phyloP scores from a whole-genome alignment of 371 early-diverging fungal genomes.

The Choanephora cucurbitarum region DNA sequence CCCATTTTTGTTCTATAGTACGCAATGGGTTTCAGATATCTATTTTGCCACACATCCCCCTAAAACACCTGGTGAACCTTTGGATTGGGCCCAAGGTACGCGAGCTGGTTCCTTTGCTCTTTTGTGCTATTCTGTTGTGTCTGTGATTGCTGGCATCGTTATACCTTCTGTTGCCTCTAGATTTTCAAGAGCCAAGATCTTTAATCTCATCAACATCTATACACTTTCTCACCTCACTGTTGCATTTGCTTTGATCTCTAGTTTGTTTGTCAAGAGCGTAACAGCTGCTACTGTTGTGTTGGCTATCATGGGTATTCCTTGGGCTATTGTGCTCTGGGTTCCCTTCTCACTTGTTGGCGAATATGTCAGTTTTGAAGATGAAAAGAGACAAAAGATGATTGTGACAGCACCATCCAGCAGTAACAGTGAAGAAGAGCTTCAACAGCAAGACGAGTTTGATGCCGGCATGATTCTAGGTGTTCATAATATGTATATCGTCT shows the following conservation, averaged over 20 bases:
- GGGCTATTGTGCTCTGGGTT: slow-evolving; percentile 76
- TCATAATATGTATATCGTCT: slow-evolving; percentile 82
- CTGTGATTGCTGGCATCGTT: slow-evolving; percentile 57
- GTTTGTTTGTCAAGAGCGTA: slow-evolving; percentile 52
- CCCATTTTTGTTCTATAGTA: slow-evolving; percentile 68
- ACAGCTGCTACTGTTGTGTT: slow-evolving; percentile 58
- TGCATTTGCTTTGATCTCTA: slow-evolving; percentile 54
- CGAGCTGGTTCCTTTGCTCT: slow-evolving; percentile 75
- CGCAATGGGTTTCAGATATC: slow-evolving; percentile 59
- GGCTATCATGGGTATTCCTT: slow-evolving; percentile 66
- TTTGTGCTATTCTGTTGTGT: slow-evolving; percentile 63
- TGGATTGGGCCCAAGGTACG: slow-evolving; percentile 48
- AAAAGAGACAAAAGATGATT: slow-evolving; percentile 18
- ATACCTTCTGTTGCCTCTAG: slow-evolving; percentile 50
- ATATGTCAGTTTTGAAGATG: slow-evolving; percentile 52
- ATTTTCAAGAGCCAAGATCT: slow-evolving; percentile 18
- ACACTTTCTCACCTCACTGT: slow-evolving; percentile 56
- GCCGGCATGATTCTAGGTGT: slow-evolving; percentile 79
- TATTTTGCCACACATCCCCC: slow-evolving; percentile 42
- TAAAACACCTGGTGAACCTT: slow-evolving; percentile 12
- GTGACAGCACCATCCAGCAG: background rate
- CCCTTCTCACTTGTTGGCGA: slow-evolving; percentile 80
- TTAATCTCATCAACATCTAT: slow-evolving; percentile 58
- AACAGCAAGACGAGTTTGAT: slow-evolving; percentile 51
- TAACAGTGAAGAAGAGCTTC: slow-evolving; percentile 13